A percentile compares a stretch with the other conserved stretches of the same genome.
Evolutionary conservation across 495 filamentous ascomycete species (phyloP).

Genomic region (Penicillium silybi): DNA sequence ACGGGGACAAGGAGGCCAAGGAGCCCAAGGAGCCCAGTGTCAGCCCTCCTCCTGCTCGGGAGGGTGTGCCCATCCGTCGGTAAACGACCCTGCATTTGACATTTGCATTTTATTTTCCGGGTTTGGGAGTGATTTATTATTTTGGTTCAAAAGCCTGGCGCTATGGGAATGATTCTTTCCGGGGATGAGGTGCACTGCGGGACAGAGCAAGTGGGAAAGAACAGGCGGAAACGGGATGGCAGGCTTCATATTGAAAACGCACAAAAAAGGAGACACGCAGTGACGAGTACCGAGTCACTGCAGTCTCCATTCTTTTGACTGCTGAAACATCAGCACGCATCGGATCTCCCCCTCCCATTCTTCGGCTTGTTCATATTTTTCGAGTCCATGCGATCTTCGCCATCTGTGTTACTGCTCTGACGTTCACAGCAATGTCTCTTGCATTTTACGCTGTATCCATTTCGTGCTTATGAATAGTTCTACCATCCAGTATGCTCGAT

Average conservation of each 20-base stretch:
- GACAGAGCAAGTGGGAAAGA: constrained; percentile 19
- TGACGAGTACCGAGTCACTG: not conserved
- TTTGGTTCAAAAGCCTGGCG: constrained; percentile 41
- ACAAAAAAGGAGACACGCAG: not conserved
- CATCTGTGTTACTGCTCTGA: not conserved
- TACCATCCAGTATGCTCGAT: not conserved
- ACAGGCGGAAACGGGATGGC: not conserved
- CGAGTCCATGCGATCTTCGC: constrained; percentile 1
- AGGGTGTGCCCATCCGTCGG: constrained; percentile 64
- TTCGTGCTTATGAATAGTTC: not conserved
- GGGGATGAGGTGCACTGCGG: constrained; percentile 21
- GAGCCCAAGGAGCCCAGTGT: constrained; percentile 36
- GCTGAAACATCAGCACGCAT: not conserved
- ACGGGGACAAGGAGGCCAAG: constrained; percentile 29
- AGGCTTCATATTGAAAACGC: not conserved
- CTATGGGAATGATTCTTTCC: constrained; percentile 28
- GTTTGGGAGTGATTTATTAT: constrained; percentile 6
- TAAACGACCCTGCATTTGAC: constrained; percentile 12
- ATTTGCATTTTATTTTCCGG: constrained; percentile 12
- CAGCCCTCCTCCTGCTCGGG: constrained; percentile 45
- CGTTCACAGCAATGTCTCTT: not conserved
- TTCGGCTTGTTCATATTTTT: constrained; percentile 8
- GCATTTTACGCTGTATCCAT: constrained; percentile 1
- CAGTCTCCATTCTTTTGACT: not conserved
- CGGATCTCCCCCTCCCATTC: not conserved